These are phyloP conservation scores for Fusarium camptoceras DNA, from an alignment of 2,329 filamentous ascomycete genomes.

Conservation along the genomic window DNA sequence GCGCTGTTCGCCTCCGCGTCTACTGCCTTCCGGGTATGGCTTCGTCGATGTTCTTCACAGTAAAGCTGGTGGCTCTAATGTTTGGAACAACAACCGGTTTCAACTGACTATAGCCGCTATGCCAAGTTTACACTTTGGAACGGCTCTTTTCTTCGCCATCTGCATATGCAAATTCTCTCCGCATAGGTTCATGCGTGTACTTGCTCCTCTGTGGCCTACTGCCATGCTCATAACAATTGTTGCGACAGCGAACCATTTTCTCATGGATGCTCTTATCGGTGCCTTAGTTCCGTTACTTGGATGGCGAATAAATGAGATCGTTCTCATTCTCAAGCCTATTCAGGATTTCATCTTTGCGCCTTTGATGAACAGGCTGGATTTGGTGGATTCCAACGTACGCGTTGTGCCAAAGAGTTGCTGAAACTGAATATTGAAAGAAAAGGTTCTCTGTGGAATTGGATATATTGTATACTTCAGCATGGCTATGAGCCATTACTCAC, in stretches of 20 bases:
- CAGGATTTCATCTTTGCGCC: constrained; percentile 48
- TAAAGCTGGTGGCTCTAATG: constrained; percentile 43
- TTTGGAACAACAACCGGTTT: constrained; percentile 60
- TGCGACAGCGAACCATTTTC: constrained; percentile 56
- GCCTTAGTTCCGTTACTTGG: constrained; percentile 51
- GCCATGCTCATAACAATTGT: constrained; percentile 57
- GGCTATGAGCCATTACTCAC: neutral
- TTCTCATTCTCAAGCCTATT: constrained; percentile 46
- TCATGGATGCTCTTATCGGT: constrained; percentile 53
- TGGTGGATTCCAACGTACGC: constrained; percentile 32
- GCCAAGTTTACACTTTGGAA: constrained; percentile 62
- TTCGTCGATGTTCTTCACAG: constrained; percentile 60
- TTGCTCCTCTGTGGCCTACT: constrained; percentile 58
- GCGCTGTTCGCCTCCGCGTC: constrained; percentile 61
- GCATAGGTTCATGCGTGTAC: constrained; percentile 50
- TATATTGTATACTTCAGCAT: too few relatives aligned
- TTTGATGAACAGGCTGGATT: constrained; percentile 40
- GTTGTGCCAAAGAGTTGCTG: constrained; percentile 35
- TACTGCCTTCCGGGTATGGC: constrained; percentile 60
- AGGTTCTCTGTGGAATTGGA: too few relatives aligned
- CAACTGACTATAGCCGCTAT: constrained; percentile 62
- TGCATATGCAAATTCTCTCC: constrained; percentile 55
- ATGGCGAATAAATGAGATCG: constrained; percentile 48
- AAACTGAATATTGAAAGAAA: neutral
- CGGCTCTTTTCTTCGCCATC: constrained; percentile 52